phyloP scores from a whole-genome alignment of 352 stramenopile genomes.

The Phytophthora rubi region DNA sequence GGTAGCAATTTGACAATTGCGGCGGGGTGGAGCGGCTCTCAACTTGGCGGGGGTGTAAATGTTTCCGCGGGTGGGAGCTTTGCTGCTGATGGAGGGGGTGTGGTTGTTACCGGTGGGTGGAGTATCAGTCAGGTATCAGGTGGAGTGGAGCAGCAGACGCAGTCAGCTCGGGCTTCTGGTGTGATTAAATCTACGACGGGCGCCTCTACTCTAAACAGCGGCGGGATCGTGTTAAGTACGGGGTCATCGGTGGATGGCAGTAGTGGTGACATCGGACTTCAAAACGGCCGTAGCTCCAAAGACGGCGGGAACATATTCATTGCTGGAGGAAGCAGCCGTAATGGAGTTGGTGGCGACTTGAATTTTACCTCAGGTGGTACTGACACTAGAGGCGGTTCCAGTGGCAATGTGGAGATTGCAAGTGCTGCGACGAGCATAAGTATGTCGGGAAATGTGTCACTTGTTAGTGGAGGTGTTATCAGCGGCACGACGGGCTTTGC shows the following conservation, averaged over 20 bases:
- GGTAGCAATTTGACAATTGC: slow-evolving; percentile 25
- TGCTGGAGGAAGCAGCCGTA: slow-evolving; percentile 22
- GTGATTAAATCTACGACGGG: slow-evolving; percentile 18
- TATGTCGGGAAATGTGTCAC: slow-evolving; percentile 24
- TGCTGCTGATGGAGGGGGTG: slow-evolving; percentile 15
- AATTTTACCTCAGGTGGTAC: slow-evolving; percentile 25
- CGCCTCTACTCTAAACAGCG: slow-evolving; percentile 25
- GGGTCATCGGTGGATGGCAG: slow-evolving; percentile 25
- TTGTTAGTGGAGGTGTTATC: slow-evolving; percentile 15
- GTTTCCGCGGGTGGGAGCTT: slow-evolving; percentile 32
- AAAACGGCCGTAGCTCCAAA: slow-evolving; percentile 22
- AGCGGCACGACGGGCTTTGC: slow-evolving; percentile 20
- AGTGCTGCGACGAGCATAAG: slow-evolving; percentile 18
- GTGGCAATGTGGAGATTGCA: slow-evolving; percentile 19
- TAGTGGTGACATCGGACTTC: slow-evolving; percentile 27
- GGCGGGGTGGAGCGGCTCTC: slow-evolving; percentile 20
- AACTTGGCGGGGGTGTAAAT: slow-evolving; percentile 26
- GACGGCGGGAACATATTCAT: slow-evolving; percentile 24
- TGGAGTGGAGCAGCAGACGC: slow-evolving; percentile 17
- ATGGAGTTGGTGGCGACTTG: slow-evolving; percentile 16
- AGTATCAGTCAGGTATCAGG: slow-evolving; percentile 26
- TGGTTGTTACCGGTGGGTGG: slow-evolving; percentile 23
- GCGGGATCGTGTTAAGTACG: slow-evolving; percentile 14
- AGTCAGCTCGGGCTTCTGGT: slow-evolving; percentile 18
- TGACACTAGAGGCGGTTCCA: slow-evolving; percentile 20